Conservation (phyloP, 805 yeast genomes). For the Cyberlindnera xylosilytica region DNA sequence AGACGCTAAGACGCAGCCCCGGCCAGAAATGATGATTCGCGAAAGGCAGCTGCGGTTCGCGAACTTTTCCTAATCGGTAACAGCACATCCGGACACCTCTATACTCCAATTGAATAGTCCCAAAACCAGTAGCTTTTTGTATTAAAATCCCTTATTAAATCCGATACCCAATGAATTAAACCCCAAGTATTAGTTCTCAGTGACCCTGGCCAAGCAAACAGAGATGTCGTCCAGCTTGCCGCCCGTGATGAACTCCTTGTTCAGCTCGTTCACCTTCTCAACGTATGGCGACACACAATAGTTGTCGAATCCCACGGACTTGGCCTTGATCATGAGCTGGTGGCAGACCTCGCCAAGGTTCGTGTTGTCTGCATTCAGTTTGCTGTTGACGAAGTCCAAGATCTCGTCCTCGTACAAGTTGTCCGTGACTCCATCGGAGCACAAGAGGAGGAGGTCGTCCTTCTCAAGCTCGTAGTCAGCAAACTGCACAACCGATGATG, state of each 20-base stretch:
- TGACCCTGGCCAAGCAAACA: constrained; percentile 45
- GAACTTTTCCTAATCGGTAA: too few species aligned
- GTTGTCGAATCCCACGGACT: constrained; percentile 49
- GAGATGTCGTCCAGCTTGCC: constrained; percentile 57
- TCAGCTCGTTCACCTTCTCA: constrained; percentile 43
- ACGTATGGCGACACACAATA: constrained; percentile 52
- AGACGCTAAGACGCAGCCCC: too few species aligned
- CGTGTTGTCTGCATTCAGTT: constrained; percentile 26
- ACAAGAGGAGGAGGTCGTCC: constrained; percentile 42
- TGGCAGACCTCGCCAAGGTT: constrained; percentile 39
- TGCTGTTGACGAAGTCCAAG: constrained; percentile 34
- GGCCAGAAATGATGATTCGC: too few species aligned
- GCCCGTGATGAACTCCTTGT: constrained; percentile 37
- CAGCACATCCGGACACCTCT: too few species aligned
- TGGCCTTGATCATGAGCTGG: constrained; percentile 40
- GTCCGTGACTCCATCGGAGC: constrained; percentile 55
- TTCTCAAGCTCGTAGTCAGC: constrained; percentile 37
- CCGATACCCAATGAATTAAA: neutral
- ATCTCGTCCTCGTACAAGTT: constrained; percentile 50
- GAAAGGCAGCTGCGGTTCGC: too few species aligned
- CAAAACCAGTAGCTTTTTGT: too few species aligned
- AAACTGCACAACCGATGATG: constrained; percentile 47
- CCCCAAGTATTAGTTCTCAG: neutral
- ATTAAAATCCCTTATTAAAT: too few species aligned
- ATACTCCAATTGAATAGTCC: too few species aligned